Evolutionary conservation across 192 early-diverging fungal genomes (phyloP).

Genomic region (Pilaira anomala): DNA sequence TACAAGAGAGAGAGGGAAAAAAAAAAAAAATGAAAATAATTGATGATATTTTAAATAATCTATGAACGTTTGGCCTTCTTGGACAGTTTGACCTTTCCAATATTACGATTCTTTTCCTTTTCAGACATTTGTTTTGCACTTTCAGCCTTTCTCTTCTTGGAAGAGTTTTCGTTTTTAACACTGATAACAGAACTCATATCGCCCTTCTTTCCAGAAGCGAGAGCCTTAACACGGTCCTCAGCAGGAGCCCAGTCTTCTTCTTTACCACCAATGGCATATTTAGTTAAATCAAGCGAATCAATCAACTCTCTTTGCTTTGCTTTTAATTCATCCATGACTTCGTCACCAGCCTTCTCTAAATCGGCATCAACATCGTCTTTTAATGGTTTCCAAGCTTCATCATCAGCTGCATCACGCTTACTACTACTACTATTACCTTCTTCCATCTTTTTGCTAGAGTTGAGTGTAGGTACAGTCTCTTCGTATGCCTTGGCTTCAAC

Average conservation of each 20-base stretch:
- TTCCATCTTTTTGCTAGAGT: slow-evolving; percentile 21
- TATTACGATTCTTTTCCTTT: slow-evolving; percentile 42
- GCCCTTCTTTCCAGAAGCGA: slow-evolving; percentile 45
- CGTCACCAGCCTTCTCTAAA: slow-evolving; percentile 77
- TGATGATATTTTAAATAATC: too few relatives aligned
- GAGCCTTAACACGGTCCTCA: slow-evolving; percentile 54
- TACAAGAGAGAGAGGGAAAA: too few relatives aligned
- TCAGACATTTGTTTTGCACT: slow-evolving; percentile 45
- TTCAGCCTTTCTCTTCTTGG: slow-evolving; percentile 53
- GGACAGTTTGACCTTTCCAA: slow-evolving; percentile 33
- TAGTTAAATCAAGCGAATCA: slow-evolving; percentile 66
- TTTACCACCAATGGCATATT: slow-evolving; percentile 68
- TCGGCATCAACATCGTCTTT: slow-evolving; percentile 77
- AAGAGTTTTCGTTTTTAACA: slow-evolving; percentile 64
- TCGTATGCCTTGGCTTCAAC: slow-evolving; percentile 54
- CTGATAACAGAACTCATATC: slow-evolving; percentile 62
- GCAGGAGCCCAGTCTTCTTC: slow-evolving; percentile 75
- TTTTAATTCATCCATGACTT: slow-evolving; percentile 62
- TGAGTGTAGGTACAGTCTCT: slow-evolving; percentile 32
- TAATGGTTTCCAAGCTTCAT: slow-evolving; percentile 85
- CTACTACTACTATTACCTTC: neutral
- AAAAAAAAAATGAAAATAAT: too few relatives aligned
- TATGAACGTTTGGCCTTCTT: slow-evolving; percentile 40
- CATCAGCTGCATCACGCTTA: slow-evolving; percentile 59
- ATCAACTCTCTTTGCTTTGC: slow-evolving; percentile 79